These are phyloP conservation scores for Phalaenopsis equestris DNA, from an alignment of 106 monocot species.

Conservation along the genomic window DNA sequence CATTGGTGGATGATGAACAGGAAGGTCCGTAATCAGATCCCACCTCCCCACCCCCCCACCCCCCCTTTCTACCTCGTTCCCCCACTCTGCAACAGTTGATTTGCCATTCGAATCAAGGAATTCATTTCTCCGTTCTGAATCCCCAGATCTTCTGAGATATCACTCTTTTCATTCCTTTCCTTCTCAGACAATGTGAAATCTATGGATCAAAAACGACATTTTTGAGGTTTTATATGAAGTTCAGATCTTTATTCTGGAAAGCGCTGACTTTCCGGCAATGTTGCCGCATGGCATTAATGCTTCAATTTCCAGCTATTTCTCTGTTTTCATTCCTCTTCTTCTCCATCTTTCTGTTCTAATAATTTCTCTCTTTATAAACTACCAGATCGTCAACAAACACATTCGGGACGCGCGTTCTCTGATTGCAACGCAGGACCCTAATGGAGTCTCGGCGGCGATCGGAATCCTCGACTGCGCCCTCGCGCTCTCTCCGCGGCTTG, in stretches of 20 bases:
- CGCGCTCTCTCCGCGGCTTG: constrained; percentile 16
- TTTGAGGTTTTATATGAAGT: too few species aligned
- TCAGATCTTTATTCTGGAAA: not conserved
- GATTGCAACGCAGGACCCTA: constrained; percentile 37
- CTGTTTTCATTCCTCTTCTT: too few species aligned
- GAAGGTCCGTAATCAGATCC: constrained; percentile 30
- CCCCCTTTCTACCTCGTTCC: not conserved
- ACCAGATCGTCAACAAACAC: constrained; percentile 57
- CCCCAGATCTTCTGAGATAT: not conserved
- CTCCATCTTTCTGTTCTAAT: not conserved
- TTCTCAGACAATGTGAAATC: too few species aligned
- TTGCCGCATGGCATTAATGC: too few species aligned
- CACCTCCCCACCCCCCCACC: not conserved
- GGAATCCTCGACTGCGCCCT: constrained; percentile 43
- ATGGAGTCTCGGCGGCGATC: constrained; percentile 37
- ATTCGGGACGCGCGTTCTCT: constrained; percentile 50
- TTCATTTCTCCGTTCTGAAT: not conserved
- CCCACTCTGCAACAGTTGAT: not conserved
- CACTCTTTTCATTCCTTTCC: not conserved
- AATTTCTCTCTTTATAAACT: not conserved
- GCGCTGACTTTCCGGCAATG: not conserved
- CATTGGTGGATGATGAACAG: constrained; percentile 77
- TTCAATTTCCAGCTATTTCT: too few species aligned
- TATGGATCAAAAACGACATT: too few species aligned
- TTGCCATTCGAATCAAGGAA: not conserved